Conservation (phyloP, 257 asterid genomes). For the Asclepias syriaca region DNA sequence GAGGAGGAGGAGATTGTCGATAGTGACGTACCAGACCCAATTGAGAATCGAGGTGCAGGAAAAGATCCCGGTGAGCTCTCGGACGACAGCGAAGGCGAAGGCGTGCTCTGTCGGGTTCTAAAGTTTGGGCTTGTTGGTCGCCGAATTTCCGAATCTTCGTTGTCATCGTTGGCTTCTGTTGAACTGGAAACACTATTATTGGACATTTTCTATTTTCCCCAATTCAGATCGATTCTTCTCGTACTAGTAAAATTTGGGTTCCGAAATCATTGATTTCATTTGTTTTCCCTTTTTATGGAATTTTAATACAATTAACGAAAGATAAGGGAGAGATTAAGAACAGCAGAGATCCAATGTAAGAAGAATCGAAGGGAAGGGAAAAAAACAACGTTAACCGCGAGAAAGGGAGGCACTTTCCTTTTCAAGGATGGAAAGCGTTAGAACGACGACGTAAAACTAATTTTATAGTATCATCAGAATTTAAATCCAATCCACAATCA, state of each 20-base stretch:
- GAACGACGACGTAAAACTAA: too few species aligned
- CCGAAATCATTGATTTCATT: neutral
- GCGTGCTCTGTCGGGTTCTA: constrained; percentile 28
- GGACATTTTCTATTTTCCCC: neutral
- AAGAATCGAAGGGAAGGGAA: neutral
- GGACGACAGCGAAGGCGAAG: constrained; percentile 36
- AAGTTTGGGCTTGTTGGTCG: constrained; percentile 4
- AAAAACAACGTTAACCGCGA: neutral
- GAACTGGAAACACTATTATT: constrained; percentile 7
- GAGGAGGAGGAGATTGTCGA: constrained; percentile 27
- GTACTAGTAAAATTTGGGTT: neutral
- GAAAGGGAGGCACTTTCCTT: neutral
- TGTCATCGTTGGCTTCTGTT: constrained; percentile 5
- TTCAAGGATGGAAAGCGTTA: neutral
- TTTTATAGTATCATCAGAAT: too few species aligned
- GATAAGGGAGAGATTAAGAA: neutral
- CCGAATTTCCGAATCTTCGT: constrained; percentile 7
- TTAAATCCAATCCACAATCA: too few species aligned
- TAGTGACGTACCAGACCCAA: constrained; percentile 4
- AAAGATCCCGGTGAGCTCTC: constrained; percentile 25
- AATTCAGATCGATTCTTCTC: neutral
- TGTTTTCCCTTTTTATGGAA: neutral
- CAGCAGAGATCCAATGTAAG: neutral
- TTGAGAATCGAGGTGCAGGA: constrained; percentile 22
- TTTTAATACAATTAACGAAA: neutral